These are phyloP conservation scores for Myochromella boudieri DNA, from an alignment of 768 basidiomycete genomes.

Conservation along the genomic window DNA sequence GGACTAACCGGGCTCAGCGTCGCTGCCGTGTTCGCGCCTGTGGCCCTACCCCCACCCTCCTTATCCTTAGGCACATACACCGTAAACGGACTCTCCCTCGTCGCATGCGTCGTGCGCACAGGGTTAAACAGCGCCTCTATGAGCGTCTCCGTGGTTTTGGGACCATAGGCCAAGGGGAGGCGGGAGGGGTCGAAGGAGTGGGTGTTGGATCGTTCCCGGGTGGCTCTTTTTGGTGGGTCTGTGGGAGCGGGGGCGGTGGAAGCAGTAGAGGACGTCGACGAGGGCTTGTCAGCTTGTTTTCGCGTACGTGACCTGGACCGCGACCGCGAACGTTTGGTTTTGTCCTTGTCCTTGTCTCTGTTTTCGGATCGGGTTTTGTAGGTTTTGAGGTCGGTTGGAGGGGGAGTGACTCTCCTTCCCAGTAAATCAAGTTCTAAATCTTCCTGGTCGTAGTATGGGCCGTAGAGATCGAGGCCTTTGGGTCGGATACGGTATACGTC, in stretches of 20 bases:
- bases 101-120: conserved; percentile 41
- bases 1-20: background rate
- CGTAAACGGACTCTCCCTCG: conserved; percentile 42
- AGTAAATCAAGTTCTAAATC: conserved; percentile 38
- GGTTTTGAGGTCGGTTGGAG: no score
- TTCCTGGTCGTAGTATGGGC: conserved; percentile 35
- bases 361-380: background rate
- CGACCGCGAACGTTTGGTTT: background rate
- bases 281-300: background rate
- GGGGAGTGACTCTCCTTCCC: conserved; percentile 16
- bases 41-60: background rate
- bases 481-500: conserved; percentile 55
- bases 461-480: conserved; percentile 46
- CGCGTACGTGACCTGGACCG: background rate
- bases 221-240: background rate
- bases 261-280: no score
- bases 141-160: conserved; percentile 66
- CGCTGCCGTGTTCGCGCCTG: background rate
- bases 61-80: conserved; percentile 27
- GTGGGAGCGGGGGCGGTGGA: background rate
- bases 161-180: conserved; percentile 55
- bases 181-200: conserved; percentile 36
- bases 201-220: conserved; percentile 5
- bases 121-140: conserved; percentile 85
- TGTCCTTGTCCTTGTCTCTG: conserved; percentile 1